These are phyloP conservation scores for Aureobasidium sp. DNA, from an alignment of 2,329 filamentous ascomycete genomes.

Conservation along the genomic window DNA sequence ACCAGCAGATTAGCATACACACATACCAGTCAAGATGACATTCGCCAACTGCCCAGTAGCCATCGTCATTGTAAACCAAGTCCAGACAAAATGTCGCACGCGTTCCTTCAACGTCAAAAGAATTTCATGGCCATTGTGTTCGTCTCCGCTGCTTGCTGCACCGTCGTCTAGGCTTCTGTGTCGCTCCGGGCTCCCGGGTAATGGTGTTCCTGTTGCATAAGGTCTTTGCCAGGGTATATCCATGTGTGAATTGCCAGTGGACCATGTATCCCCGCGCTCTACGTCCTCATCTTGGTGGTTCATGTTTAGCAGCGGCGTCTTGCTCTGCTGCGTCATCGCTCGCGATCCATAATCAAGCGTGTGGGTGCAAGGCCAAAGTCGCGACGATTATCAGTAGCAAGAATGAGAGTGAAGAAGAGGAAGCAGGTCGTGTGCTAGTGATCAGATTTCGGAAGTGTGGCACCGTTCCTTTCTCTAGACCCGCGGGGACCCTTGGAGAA, in stretches of 20 bases:
- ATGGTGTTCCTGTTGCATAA: neutral
- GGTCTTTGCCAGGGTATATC: constrained; percentile 1
- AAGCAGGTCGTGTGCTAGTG: neutral
- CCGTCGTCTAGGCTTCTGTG: neutral
- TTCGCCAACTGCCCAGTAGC: constrained; percentile 53
- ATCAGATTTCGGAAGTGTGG: neutral
- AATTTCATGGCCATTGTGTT: neutral
- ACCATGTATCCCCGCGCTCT: neutral
- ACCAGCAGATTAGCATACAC: neutral
- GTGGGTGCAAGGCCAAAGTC: neutral
- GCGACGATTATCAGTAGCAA: neutral
- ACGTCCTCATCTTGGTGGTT: constrained; percentile 2
- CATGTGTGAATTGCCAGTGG: neutral
- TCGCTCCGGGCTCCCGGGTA: neutral
- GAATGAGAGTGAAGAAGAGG: neutral
- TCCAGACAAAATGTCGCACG: constrained; percentile 62
- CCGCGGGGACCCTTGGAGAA: neutral
- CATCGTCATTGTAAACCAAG: constrained; percentile 66
- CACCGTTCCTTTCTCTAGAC: constrained; percentile 1
- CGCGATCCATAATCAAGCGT: neutral
- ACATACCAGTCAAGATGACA: constrained; percentile 39
- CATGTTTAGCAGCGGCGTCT: neutral
- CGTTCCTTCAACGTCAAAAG: constrained; percentile 42
- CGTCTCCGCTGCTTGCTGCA: neutral
- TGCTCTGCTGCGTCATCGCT: neutral